phyloP scores from a whole-genome alignment of 768 basidiomycete genomes.

The Podaxis rugospora region DNA sequence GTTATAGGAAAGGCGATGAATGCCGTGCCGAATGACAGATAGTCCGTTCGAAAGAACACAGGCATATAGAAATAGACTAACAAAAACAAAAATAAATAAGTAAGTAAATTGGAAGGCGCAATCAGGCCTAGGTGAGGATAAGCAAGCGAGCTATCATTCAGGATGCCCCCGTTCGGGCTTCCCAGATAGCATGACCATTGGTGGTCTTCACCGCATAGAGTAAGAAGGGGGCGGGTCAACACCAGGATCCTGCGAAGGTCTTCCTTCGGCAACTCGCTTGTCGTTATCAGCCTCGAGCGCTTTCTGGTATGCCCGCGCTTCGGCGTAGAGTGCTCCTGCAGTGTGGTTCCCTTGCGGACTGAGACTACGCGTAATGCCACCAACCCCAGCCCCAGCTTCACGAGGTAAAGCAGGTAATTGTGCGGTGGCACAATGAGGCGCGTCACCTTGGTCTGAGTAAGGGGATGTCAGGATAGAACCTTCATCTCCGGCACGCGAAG shows the following conservation, averaged over 20 bases:
- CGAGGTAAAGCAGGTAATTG: conserved; percentile 1
- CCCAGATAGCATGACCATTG: no score
- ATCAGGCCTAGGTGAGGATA: background rate
- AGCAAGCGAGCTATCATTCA: background rate
- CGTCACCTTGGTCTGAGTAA: background rate
- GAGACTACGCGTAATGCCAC: background rate
- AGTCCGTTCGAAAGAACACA: background rate
- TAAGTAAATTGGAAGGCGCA: background rate
- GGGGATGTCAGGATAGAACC: conserved; percentile 8
- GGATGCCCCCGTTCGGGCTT: background rate
- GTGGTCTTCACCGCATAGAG: background rate
- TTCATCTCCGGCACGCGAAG: background rate
- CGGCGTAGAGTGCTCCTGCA: conserved; percentile 16
- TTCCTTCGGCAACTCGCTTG: background rate
- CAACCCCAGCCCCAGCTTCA: background rate
- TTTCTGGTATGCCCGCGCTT: conserved; percentile 22
- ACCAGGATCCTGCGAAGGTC: background rate
- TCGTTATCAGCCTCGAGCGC: conserved; percentile 19
- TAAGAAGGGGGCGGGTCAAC: conserved; percentile 7
- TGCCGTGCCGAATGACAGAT: background rate
- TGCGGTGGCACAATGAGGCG: background rate
- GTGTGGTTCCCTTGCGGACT: background rate
- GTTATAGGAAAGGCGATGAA: background rate
- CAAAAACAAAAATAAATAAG: background rate
- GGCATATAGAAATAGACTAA: background rate